These are phyloP conservation scores for Globisporangium polare DNA, from an alignment of 352 stramenopile genomes.

Conservation along the genomic window DNA sequence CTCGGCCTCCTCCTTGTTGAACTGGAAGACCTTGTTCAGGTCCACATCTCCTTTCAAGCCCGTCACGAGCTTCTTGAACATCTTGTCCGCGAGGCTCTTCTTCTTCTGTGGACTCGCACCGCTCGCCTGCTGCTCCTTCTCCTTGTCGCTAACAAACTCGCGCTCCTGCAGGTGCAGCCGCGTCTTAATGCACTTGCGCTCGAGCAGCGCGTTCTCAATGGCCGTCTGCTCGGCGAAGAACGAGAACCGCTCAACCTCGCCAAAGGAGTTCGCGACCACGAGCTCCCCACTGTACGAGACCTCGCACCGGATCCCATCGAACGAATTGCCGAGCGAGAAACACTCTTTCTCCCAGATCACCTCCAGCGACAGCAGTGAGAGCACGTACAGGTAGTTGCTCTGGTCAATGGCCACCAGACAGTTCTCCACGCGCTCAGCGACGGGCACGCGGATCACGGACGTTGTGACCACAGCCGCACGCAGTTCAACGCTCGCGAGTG, in stretches of 20 bases:
- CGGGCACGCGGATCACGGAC: slow-evolving; percentile 49
- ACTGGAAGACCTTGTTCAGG: slow-evolving; percentile 77
- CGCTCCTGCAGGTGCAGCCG: slow-evolving; percentile 36
- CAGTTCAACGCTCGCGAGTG: slow-evolving; percentile 49
- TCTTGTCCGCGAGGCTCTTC: slow-evolving; percentile 41
- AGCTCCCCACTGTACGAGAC: slow-evolving; percentile 55
- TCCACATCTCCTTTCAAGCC: slow-evolving; percentile 46
- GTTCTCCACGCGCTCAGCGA: slow-evolving; percentile 52
- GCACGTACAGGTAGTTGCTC: slow-evolving; percentile 59
- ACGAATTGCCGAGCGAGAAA: slow-evolving; percentile 21
- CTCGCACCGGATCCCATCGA: slow-evolving; percentile 37
- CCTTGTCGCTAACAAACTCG: slow-evolving; percentile 24
- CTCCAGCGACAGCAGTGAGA: slow-evolving; percentile 52
- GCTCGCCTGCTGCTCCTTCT: slow-evolving; percentile 6
- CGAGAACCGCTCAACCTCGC: slow-evolving; percentile 64
- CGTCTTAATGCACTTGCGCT: slow-evolving; percentile 51
- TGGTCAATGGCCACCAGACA: slow-evolving; percentile 65
- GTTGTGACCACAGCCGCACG: slow-evolving; percentile 36
- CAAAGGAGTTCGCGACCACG: slow-evolving; percentile 52
- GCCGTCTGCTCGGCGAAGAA: slow-evolving; percentile 49
- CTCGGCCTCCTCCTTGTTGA: slow-evolving; percentile 53
- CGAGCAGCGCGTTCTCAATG: slow-evolving; percentile 55
- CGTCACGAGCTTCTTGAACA: slow-evolving; percentile 76
- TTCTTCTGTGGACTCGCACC: slow-evolving; percentile 47
- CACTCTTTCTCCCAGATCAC: slow-evolving; percentile 49